A percentile compares a stretch with the other conserved stretches of the same genome.
Conservation (phyloP, 75 land plant genomes). For the Sequoiadendron giganteum region DNA sequence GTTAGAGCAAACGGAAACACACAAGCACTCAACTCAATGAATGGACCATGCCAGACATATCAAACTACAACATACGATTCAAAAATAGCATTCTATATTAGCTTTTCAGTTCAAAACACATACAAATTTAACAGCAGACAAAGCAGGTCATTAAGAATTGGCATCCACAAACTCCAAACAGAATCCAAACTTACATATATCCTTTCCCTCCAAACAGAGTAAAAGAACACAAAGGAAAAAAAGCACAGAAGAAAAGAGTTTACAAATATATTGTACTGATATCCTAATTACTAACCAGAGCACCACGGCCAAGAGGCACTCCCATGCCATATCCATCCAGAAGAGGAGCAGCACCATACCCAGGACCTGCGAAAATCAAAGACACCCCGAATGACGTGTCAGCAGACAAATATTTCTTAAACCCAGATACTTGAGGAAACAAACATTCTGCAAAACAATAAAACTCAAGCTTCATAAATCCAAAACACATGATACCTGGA, state of each 20-base stretch:
- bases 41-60: background rate
- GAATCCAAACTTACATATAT: background rate
- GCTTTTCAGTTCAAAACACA: background rate
- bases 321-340: conserved; percentile 86
- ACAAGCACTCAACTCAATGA: too few relatives aligned
- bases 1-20: too few relatives aligned
- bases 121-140: background rate
- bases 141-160: background rate
- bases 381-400: background rate
- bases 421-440: background rate
- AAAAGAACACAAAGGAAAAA: background rate
- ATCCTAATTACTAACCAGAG: conserved; percentile 48
- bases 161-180: too few relatives aligned
- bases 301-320: conserved; percentile 32
- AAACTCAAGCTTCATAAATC: background rate
- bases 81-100: background rate
- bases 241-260: background rate
- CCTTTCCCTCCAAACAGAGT: background rate
- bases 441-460: background rate
- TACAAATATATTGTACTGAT: conserved; percentile 11
- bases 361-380: conserved; percentile 47
- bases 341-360: conserved; percentile 78
- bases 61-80: background rate
- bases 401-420: background rate
- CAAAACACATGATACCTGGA: conserved; percentile 22